phyloP scores from a whole-genome alignment of 2,329 filamentous ascomycete species.

The Pseudocercospora ulei region DNA sequence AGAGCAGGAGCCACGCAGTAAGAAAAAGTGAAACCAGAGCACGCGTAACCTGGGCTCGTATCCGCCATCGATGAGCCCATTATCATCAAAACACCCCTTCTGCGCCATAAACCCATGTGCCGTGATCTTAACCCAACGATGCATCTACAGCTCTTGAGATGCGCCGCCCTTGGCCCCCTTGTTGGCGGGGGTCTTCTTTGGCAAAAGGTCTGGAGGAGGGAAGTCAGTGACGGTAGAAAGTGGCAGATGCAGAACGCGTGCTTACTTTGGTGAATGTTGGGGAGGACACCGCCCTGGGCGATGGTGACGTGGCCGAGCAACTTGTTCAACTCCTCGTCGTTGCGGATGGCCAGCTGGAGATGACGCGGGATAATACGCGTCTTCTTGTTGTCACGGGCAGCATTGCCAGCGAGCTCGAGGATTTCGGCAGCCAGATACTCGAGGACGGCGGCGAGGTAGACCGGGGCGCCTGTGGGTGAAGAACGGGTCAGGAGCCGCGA shows the following conservation, averaged over 20 bases:
- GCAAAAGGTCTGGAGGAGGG: conserved; percentile 66
- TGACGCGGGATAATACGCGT: conserved; percentile 99
- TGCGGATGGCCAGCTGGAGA: conserved; percentile 92
- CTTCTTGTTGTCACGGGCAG: conserved; percentile 98
- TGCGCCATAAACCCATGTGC: conserved; percentile 30
- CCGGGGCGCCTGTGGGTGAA: conserved; percentile 22
- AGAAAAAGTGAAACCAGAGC: conserved; percentile 19
- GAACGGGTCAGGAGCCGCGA: conserved; percentile 17
- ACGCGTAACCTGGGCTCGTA: conserved; percentile 29
- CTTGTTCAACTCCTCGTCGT: conserved; percentile 98
- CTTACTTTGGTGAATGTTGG: conserved; percentile 95
- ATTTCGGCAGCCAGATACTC: conserved; percentile 99
- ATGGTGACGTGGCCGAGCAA: conserved; percentile 92
- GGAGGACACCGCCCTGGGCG: conserved; percentile 90
- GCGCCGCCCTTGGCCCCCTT: conserved; percentile 83
- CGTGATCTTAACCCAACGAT: conserved; percentile 24
- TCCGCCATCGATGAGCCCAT: conserved; percentile 32
- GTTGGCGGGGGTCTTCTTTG: conserved; percentile 75
- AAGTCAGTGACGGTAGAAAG: conserved; percentile 35
- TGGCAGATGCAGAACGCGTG: conserved; percentile 13
- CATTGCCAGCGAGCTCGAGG: conserved; percentile 94
- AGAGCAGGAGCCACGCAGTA: conserved; percentile 23
- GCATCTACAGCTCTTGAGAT: conserved; percentile 83
- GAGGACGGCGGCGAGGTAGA: conserved; percentile 87
- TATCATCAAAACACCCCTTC: conserved; percentile 32